Evolutionary conservation across 148 eudicot species (phyloP).

Genomic region (Nyssa sinensis): DNA sequence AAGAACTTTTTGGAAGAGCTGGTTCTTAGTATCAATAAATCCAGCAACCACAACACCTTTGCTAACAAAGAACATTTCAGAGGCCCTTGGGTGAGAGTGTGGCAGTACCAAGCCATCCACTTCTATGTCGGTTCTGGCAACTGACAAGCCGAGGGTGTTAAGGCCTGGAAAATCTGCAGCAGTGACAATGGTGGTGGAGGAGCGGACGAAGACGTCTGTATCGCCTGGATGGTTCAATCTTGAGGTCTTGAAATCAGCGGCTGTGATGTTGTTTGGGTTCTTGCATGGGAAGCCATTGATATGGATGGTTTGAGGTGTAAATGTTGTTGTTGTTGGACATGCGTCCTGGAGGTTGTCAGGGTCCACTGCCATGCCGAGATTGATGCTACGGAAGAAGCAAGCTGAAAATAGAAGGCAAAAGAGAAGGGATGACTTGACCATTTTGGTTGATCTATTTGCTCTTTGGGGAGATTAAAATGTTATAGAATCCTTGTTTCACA

Average conservation of each 20-base stretch:
- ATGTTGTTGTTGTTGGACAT: slow-evolving; percentile 56
- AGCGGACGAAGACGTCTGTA: too few species aligned
- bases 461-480: background rate
- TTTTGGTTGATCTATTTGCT: too few species aligned
- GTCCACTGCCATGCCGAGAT: slow-evolving; percentile 38
- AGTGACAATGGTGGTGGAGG: slow-evolving; percentile 49
- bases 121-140: slow-evolving; percentile 69
- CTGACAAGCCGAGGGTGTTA: slow-evolving; percentile 77
- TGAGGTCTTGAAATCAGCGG: slow-evolving; percentile 69
- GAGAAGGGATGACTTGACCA: slow-evolving; percentile 11
- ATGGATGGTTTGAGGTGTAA: slow-evolving; percentile 31
- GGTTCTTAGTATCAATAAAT: slow-evolving; percentile 56
- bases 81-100: slow-evolving; percentile 83
- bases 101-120: slow-evolving; percentile 66
- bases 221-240: slow-evolving; percentile 42
- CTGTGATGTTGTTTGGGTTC: slow-evolving; percentile 48
- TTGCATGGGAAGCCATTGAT: slow-evolving; percentile 84
- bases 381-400: slow-evolving; percentile 18
- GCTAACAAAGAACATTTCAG: slow-evolving; percentile 66
- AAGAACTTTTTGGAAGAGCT: slow-evolving; percentile 54
- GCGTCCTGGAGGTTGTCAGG: slow-evolving; percentile 63
- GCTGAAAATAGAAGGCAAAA: slow-evolving; percentile 13
- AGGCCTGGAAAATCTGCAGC: slow-evolving; percentile 70
- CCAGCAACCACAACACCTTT: slow-evolving; percentile 63
- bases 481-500: background rate